Conservation (phyloP, 1,139 yeast species). For the Candida labiduridarum region DNA sequence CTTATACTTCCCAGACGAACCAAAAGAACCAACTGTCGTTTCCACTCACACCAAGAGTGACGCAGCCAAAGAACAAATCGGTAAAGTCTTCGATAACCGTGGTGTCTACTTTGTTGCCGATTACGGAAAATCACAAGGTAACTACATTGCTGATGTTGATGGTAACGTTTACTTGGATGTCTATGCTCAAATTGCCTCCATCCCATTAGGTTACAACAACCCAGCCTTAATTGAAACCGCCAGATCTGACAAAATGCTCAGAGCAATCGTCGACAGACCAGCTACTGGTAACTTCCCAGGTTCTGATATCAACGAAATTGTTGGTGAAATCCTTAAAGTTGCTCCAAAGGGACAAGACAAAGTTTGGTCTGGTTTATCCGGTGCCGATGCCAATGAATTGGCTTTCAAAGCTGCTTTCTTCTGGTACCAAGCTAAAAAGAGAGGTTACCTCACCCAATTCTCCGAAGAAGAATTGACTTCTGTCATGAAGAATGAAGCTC, state of each 20-base stretch:
- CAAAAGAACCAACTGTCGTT: conserved; percentile 56
- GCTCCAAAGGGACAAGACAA: conserved; percentile 73
- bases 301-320: conserved; percentile 58
- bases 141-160: conserved; percentile 71
- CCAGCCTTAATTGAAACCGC: conserved; percentile 68
- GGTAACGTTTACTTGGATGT: conserved; percentile 70
- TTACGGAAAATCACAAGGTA: conserved; percentile 67
- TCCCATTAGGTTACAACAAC: conserved; percentile 79
- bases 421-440: conserved; percentile 65
- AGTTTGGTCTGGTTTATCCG: conserved; percentile 77
- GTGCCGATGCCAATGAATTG: conserved; percentile 83
- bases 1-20: conserved; percentile 68
- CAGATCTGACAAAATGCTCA: conserved; percentile 61
- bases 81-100: conserved; percentile 61
- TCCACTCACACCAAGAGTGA: conserved; percentile 53
- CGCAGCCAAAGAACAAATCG: conserved; percentile 48
- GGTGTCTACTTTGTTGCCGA: conserved; percentile 72
- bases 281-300: conserved; percentile 80
- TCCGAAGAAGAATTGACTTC: conserved; percentile 60
- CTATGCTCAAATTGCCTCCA: conserved; percentile 78
- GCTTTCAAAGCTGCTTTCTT: conserved; percentile 85
- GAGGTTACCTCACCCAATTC: conserved; percentile 54
- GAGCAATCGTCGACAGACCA: conserved; percentile 74
- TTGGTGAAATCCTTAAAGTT: conserved; percentile 56
- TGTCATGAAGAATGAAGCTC: conserved; percentile 68